Base-by-base conservation (phyloP, 257 asterid genomes). In the Solanum chilense region DNA sequence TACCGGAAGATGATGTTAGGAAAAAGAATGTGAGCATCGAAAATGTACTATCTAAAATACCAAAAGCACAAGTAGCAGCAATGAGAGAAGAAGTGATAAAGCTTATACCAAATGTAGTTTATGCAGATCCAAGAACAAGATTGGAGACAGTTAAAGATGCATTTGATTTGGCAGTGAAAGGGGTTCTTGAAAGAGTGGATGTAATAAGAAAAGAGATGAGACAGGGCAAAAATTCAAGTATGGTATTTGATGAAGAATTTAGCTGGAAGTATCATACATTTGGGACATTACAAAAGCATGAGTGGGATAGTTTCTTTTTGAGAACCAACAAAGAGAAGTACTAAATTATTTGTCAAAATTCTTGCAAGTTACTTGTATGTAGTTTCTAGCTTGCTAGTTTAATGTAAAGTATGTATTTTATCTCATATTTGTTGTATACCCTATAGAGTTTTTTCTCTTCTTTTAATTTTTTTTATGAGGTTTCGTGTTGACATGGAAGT, bases 251-350 rank as follows among this genome's bases (percentile, higher is more conserved):
- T 87, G 87, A 90, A 60, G 96, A 93, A 33, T 58, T 60, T 41
- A 96, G 98, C 86, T 95, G 99, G 99, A 96, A 96, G 91, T 93
- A 93, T 85, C 92, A 90, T 64, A 87, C 96, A 0, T 93, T 96
- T 90, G 98, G 98, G 20, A 91, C 86, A 23, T 89, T 92, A 16
- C 86, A 75, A 41, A 89, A 90, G 5, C 98, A 96, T 88, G 94
- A 92, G 58, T 95, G 98, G 98, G 98, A 95, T 92, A 89, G 88
- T 85, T 95, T 88, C 91, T 94, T 95, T 71, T 21, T 39, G 9
- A 94, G 98, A 91, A 77, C 91, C 62, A 69, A 15, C 10, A 83
- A 76, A 47, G 44, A 47, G 9, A 70, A 84, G 83, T 83, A 87
- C 84, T 89, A 74, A 80, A 47, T 47, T 41, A 37, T 64, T 47